Evolutionary conservation across 1,284 basidiomycete genomes (phyloP), one percentile per base, ranked within the genome.

Genomic region (Cutaneotrichosporon daszewskae): DNA sequence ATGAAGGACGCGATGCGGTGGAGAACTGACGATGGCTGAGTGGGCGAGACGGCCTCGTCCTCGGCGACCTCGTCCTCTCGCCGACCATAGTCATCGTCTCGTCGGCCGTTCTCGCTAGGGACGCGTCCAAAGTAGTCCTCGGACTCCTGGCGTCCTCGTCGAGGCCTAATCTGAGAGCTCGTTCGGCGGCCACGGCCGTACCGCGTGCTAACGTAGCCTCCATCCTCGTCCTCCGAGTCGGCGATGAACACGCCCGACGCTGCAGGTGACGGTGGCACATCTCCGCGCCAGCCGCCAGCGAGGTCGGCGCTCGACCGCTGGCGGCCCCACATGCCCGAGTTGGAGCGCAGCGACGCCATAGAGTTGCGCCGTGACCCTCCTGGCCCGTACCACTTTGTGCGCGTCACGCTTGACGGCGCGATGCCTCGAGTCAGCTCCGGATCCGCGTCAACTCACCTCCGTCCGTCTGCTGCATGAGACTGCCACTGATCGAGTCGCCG

Each of bases 1-100:
- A 69, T 61, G 32, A 64, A 69, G 14, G 64, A 67, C 11, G 67
- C 66, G 32, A 71, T 59, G 32, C 58, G 58, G 25, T 60, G 60
- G 5, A 71, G 50, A 2, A 66, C 54, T 1, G 64, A 60, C 12
- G 24, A 24, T 2, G 39, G 26, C 10, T 54, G 54, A 1, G 48
- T 48, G 3, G 54, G 57, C 13, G 60, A 57, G 11, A 49, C 46
- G 4, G 47, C 41, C 16, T 27, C 20, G 20, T 38, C 35, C 11
- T 33, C 28, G 0, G 32, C 32, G 11, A 14, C 43, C 32, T 45
- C 42, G 27, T 50, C 52, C 32, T 47, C 51, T 3, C 52, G 47
- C 36, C 31, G 35, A 3, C 51, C 51, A 12, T 53, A 53, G 19
- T 51, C 44, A 24, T 43, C 42, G 12, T 40, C 37, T 26, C 38